phyloP scores from a whole-genome alignment of 352 stramenopile species.

The Phytophthora uliginosa region DNA sequence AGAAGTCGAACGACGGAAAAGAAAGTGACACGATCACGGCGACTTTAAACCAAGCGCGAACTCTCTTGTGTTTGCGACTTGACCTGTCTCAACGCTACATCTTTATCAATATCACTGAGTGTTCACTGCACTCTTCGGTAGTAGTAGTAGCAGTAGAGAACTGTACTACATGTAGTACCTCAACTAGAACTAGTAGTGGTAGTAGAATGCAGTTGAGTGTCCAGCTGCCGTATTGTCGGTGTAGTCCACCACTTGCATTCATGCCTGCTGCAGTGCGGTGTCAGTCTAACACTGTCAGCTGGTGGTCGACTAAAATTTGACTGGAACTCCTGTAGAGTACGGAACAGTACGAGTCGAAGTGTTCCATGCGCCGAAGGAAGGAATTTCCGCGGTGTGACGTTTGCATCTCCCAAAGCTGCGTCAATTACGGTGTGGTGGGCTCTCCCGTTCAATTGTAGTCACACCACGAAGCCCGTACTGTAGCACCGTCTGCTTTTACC shows the following conservation, averaged over 20 bases:
- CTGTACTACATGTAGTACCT: too few relatives aligned
- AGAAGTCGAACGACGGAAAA: slow-evolving; percentile 88
- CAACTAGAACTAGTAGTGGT: too few relatives aligned
- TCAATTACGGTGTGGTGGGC: neutral
- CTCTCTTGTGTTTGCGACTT: slow-evolving; percentile 73
- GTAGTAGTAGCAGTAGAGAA: slow-evolving; percentile 3
- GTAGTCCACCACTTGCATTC: too few relatives aligned
- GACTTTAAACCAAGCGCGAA: slow-evolving; percentile 89
- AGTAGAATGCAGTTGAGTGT: too few relatives aligned
- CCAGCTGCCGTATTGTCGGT: too few relatives aligned
- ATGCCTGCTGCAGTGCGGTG: too few relatives aligned
- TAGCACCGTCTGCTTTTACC: slow-evolving; percentile 29
- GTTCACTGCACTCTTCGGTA: slow-evolving; percentile 12
- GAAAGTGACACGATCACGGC: slow-evolving; percentile 73
- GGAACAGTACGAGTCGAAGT: too few relatives aligned
- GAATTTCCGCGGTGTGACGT: neutral
- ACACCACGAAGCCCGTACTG: slow-evolving; percentile 7
- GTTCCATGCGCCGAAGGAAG: too few relatives aligned
- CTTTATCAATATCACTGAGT: slow-evolving; percentile 4
- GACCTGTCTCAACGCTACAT: slow-evolving; percentile 92
- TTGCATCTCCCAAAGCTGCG: neutral
- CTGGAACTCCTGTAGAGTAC: too few relatives aligned
- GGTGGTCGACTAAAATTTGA: neutral
- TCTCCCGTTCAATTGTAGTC: slow-evolving; percentile 3
- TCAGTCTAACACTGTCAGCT: neutral